Evolutionary conservation across 78 protist species (phyloP).

Genomic region (Dictyostelium firmibasis): DNA sequence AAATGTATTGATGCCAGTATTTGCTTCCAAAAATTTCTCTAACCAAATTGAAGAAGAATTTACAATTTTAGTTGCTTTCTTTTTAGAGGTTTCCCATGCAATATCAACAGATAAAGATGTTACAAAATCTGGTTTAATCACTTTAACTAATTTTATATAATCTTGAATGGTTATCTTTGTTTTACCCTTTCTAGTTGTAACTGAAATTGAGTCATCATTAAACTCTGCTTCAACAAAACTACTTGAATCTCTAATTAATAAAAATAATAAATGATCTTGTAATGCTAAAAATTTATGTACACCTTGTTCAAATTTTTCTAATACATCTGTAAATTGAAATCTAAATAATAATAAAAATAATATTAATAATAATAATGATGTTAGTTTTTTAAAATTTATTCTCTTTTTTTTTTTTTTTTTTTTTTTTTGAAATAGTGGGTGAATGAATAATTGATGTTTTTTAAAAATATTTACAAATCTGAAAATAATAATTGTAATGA

Average conservation of each 20-base stretch:
- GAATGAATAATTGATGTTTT: no score
- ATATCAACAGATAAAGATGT: conserved; percentile 29
- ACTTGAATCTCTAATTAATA: conserved; percentile 40
- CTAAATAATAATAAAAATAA: neutral
- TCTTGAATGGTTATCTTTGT: neutral
- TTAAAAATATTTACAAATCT: conserved; percentile 20
- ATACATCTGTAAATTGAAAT: conserved; percentile 49
- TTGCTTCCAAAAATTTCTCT: neutral
- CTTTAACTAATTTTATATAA: neutral
- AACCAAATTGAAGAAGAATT: neutral
- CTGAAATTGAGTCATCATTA: conserved; percentile 17
- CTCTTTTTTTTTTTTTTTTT: neutral
- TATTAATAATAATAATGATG: no score
- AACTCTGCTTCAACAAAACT: neutral
- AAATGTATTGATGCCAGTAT: neutral
- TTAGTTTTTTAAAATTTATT: neutral
- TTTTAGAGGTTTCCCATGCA: conserved; percentile 16
- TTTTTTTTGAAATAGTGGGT: no score
- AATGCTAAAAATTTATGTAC: conserved; percentile 50
- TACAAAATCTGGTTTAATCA: conserved; percentile 25
- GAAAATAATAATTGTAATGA: conserved; percentile 38
- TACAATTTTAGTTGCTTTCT: conserved; percentile 22
- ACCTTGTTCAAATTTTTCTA: conserved; percentile 63
- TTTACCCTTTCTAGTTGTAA: conserved; percentile 53
- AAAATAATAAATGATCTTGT: conserved; percentile 49